Percentiles rank a stretch among this genome's conserved stretches.
phyloP scores from a whole-genome alignment of 2,329 filamentous ascomycete species.

The Verticillium isaacii region DNA sequence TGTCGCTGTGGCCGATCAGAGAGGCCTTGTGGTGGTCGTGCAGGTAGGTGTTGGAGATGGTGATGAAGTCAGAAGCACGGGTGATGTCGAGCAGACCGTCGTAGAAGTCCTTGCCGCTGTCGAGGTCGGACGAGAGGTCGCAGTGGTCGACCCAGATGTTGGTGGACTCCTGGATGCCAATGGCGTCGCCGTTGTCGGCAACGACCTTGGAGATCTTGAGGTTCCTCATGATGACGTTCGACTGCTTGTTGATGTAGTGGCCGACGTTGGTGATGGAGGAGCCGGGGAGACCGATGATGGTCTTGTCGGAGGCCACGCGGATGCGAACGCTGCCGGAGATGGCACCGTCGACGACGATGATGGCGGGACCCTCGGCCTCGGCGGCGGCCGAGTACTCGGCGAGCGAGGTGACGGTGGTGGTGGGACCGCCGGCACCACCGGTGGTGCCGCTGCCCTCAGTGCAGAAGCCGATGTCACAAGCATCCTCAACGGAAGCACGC shows the following conservation, averaged over 20 bases:
- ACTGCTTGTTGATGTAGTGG: slow-evolving; percentile 44
- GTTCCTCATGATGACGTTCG: slow-evolving; percentile 61
- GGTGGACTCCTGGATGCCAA: slow-evolving; percentile 50
- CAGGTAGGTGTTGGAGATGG: slow-evolving; percentile 29
- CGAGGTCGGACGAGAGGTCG: slow-evolving; percentile 55
- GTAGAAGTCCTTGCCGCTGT: slow-evolving; percentile 64
- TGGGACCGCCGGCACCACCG: slow-evolving; percentile 44
- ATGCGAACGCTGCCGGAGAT: slow-evolving; percentile 34
- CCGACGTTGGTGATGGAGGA: slow-evolving; percentile 40
- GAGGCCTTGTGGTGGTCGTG: slow-evolving; percentile 54
- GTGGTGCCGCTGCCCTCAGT: slow-evolving; percentile 35
- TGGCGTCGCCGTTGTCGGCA: slow-evolving; percentile 53
- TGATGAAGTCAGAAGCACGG: slow-evolving; percentile 59
- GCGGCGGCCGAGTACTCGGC: slow-evolving; percentile 41
- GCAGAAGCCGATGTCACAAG: slow-evolving; percentile 27
- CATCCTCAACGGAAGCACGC: slow-evolving; percentile 29
- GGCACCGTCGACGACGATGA: slow-evolving; percentile 35
- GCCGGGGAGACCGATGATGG: slow-evolving; percentile 34
- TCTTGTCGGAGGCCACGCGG: slow-evolving; percentile 38
- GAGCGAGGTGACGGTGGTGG: slow-evolving; percentile 46
- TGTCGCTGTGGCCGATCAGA: slow-evolving; percentile 56
- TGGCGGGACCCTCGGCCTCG: slow-evolving; percentile 33
- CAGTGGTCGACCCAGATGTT: slow-evolving; percentile 66
- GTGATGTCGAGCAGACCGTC: slow-evolving; percentile 62
- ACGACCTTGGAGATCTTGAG: slow-evolving; percentile 52